Base-by-base conservation (phyloP, 768 basidiomycete genomes). In the Mycena polygramma region DNA sequence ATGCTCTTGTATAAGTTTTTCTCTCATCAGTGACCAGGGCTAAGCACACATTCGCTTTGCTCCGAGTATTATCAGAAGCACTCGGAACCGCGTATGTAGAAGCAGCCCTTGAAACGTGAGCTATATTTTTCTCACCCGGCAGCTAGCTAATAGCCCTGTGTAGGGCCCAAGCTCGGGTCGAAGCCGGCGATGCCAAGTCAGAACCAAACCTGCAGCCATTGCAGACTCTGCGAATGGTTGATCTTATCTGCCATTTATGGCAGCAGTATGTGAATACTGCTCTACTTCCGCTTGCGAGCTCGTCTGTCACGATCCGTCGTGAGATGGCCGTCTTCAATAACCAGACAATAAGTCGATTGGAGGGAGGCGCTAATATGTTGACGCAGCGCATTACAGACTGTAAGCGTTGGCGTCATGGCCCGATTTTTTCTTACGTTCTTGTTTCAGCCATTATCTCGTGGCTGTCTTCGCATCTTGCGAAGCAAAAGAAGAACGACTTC, bases 401-500 rank as follows among this genome's bases (percentile, higher is more conserved):
- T 96, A 78, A 74, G 91, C 81, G 4, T 14, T 15, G 22, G 20
- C 36, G 10, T 10, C 52, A 49, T 36, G 26, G 24, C 46, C 30
- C 48, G 17, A 46, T 17, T 55, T 20, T 57, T 36, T 43, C 55
- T 67, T 37, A 52, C 19, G 17, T 19, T 37, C 26, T 43, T 30
- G 52, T 59, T 70, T 0, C 70, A 96, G 94, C 86, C 0, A 88
- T 95, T 68, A 79, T 96, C 55, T 79, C 88, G 22, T 97, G 94
- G 91, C 82, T 98, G 9, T 85, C 89, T 2, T 71, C 85, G 4
- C 92, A 94, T 71, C 89, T 99, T 45, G 87, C 90, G 10, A 97
- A 96, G 79, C 98, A 99, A 79, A 98, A 98, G 84, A 93, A 92
- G 76, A 93, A 90, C 58, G 98, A 99, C 78, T 99, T 98, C 83